Evolutionary conservation across 441 rosid species (phyloP).

Genomic region (Biscutella laevigata): DNA sequence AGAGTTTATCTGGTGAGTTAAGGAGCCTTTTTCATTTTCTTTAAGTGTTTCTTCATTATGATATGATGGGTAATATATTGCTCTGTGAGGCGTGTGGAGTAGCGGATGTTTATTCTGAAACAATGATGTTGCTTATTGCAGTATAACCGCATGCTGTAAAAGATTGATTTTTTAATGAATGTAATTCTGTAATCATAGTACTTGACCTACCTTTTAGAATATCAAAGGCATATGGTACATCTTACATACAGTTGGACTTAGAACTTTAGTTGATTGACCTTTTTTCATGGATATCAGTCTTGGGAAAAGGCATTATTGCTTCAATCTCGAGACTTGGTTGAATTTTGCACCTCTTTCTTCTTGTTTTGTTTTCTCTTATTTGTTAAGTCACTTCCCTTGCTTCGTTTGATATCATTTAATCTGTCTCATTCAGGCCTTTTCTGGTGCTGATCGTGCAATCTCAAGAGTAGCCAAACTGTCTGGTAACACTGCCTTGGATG

Average conservation of each 20-base stretch:
- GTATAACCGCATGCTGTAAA: not conserved
- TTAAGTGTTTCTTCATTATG: not conserved
- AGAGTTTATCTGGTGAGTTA: slow-evolving; percentile 78
- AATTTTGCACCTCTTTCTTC: not conserved
- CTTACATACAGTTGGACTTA: not conserved
- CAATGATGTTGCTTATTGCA: slow-evolving; percentile 2
- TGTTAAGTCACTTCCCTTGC: slow-evolving; percentile 1
- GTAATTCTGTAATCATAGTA: slow-evolving; percentile 7
- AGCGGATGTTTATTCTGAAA: not conserved
- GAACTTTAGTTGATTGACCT: not conserved
- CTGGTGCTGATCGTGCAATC: slow-evolving; percentile 72
- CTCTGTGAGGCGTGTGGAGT: not conserved
- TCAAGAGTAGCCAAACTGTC: slow-evolving; percentile 38
- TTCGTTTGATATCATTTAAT: not conserved
- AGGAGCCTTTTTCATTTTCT: slow-evolving; percentile 2
- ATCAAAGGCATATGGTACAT: not conserved
- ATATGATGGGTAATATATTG: slow-evolving; percentile 4
- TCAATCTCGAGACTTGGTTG: not conserved
- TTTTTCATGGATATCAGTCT: not conserved
- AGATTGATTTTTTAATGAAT: not conserved
- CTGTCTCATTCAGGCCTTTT: slow-evolving; percentile 61
- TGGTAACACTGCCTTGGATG: slow-evolving; percentile 83
- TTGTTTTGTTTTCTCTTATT: not conserved
- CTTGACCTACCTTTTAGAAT: slow-evolving; percentile 6
- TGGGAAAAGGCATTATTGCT: not conserved